Evolutionary conservation across 2,329 filamentous ascomycete genomes (phyloP), one percentile per base, ranked within the genome.

Genomic region (Paecilomyces fulvus): DNA sequence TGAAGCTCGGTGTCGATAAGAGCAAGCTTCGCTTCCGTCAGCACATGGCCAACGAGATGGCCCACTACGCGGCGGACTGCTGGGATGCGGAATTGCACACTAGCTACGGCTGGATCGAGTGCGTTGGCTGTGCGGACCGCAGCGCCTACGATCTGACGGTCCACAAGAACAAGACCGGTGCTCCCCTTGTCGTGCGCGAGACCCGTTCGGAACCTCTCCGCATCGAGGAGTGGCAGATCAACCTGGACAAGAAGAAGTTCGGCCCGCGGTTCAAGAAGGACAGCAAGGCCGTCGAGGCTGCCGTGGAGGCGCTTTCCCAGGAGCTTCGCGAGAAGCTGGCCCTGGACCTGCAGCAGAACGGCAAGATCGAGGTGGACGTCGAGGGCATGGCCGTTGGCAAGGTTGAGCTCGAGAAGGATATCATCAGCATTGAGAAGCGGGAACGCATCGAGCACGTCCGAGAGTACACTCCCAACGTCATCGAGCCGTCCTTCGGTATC

Each of bases 401-500:
- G 74, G 90, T 90, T 23, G 86, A 92, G 70, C 78, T 97, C 53
- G 80, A 81, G 65, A 86, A 87, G 69, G 90, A 96, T 59, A 80
- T 95, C 52, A 79, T 99, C 69, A 83, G 80, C 57, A 90, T 97
- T 64, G 89, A 92, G 77, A 91, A 89, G 77, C 84, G 86, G 65
- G 95, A 87, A 64, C 82, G 90, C 60, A 82, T 85, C 3, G 90
- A 96, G 74, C 87, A 95, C 70, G 84, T 86, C 57, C 84, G 94
- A 66, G 92, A 96, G 72, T 99, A 90, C 77, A 95, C 88, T 0
- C 92, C 92, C 58, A 96, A 96, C 70, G 91, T 95, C 51, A 95
- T 97, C 65, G 94, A 99, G 78, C 94, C 92, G 1, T 97, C 92
- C 0, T 99, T 97, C 67, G 92, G 92, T 79, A 95, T 97, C 68